These are phyloP conservation scores for Fusarium sp. DNA, from an alignment of 2,329 filamentous ascomycete species.

Conservation along the genomic window DNA sequence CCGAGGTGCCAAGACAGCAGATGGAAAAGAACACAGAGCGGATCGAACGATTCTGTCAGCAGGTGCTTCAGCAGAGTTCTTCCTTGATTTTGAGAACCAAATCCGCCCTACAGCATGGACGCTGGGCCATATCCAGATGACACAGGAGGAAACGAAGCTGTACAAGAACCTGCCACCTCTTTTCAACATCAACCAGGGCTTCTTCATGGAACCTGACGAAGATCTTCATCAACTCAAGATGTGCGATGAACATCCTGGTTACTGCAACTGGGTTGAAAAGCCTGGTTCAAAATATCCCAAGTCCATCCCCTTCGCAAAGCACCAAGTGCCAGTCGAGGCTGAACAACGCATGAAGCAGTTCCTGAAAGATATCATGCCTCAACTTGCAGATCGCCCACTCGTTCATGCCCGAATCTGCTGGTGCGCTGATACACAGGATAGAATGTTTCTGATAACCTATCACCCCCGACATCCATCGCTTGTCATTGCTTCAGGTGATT, in stretches of 20 bases:
- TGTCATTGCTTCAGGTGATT: constrained; percentile 27
- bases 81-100: constrained; percentile 33
- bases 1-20: constrained; percentile 12
- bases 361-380: constrained; percentile 12
- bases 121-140: constrained; percentile 25
- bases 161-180: constrained; percentile 23
- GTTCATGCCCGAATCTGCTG: constrained; percentile 30
- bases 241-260: constrained; percentile 27
- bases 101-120: constrained; percentile 27
- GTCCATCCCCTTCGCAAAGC: constrained; percentile 26
- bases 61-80: constrained; percentile 18
- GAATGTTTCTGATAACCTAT: constrained; percentile 26
- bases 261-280: constrained; percentile 23
- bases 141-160: background rate
- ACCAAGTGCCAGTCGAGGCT: constrained; percentile 18
- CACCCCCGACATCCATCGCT: constrained; percentile 20
- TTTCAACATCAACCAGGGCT: constrained; percentile 28
- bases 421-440: constrained; percentile 24
- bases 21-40: constrained; percentile 7
- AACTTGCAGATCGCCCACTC: constrained; percentile 13
- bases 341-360: constrained; percentile 13
- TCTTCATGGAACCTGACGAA: constrained; percentile 32
- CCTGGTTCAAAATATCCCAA: background rate
- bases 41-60: background rate
- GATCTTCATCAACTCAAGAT: constrained; percentile 27